A percentile compares a stretch with the other conserved stretches of the same genome.
Conservation (phyloP, 805 yeast species). For the Saturnispora halmiae region DNA sequence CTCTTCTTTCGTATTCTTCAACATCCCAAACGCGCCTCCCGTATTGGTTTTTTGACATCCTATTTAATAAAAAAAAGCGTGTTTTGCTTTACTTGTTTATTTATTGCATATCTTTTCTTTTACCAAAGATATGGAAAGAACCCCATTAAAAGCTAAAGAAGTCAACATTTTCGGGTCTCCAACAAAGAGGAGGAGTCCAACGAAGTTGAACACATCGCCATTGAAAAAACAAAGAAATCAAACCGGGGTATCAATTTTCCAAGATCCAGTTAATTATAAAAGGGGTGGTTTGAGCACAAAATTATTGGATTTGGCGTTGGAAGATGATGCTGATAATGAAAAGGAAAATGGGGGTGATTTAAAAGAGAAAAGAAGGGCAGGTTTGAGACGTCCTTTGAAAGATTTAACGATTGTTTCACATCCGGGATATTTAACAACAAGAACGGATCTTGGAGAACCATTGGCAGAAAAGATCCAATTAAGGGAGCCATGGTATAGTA, state of each 20-base stretch:
- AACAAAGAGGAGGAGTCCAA: slow-evolving; percentile 10
- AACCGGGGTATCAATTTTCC: slow-evolving; percentile 9
- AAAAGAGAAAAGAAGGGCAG: not conserved
- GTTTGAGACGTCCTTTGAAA: slow-evolving; percentile 3
- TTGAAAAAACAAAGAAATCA: slow-evolving; percentile 1
- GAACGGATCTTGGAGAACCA: not conserved
- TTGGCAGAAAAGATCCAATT: slow-evolving; percentile 5
- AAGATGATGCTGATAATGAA: slow-evolving; percentile 2
- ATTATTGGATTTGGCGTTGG: not conserved
- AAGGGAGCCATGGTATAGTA: slow-evolving; percentile 11
- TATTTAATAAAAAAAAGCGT: not conserved
- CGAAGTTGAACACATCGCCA: slow-evolving; percentile 7
- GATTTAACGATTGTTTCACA: slow-evolving; percentile 7
- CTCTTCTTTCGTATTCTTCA: slow-evolving; percentile 48
- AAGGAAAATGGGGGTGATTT: slow-evolving; percentile 8
- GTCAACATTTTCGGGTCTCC: slow-evolving; percentile 11
- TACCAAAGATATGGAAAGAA: slow-evolving; percentile 4
- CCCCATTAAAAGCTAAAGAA: slow-evolving; percentile 9
- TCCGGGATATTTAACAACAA: slow-evolving; percentile 9
- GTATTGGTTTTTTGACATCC: slow-evolving; percentile 15
- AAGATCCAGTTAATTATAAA: slow-evolving; percentile 4
- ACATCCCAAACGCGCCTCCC: slow-evolving; percentile 72
- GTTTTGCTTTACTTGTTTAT: not conserved
- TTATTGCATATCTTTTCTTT: not conserved
- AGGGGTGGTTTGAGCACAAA: not conserved